Base-by-base conservation (phyloP, 225 moss, liverwort and hornwort species). In the Rhytidiadelphus loreus region DNA sequence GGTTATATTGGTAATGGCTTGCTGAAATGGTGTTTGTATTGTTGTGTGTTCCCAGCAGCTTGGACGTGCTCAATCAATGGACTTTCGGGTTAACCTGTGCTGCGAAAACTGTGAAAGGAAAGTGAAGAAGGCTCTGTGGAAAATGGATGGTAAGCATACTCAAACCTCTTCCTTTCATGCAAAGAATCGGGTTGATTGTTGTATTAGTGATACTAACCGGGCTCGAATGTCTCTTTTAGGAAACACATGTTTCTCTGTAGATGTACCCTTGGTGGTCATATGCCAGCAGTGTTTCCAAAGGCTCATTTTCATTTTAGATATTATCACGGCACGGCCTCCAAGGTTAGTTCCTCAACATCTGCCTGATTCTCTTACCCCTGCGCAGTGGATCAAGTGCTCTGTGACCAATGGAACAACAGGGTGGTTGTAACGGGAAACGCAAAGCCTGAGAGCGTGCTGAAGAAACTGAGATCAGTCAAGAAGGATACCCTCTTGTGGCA, bases 81-180 rank as follows among this genome's bases (percentile, higher is more conserved):
- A 92, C 55, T 91, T 92, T 48, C 91, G 88, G 39, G 93, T 93
- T 3, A 92, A 90, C 32, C 84, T 93, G 8, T 93, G 93, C 69
- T 93, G 93, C 64, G 92, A 93, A 17, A 92, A 93, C 46, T 93
- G 93, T 69, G 93, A 93, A 16, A 84, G 88, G 68, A 93, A 90
- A 87, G 92, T 93, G 82, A 89, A 73, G 89, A 85, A 83, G 33
- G 83, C 92, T 57, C 89, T 93, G 8, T 39, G 59, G 78, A 24
- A 87, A 74, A 43, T 93, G 92, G 65, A 92, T 28, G 93, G 93
- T 93, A 86, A 10, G 20, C 48, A 21, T 32, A 30, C 46, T 63
- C n/a, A 37, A 59, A 52, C 25, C 26, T 33, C 73, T 30, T 10
- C 74, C 29, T 64, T 41, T 59, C 30, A 66, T 87, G 65, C 53